phyloP scores from a whole-genome alignment of 225 moss, liverwort and hornwort species.

The Asterella californica region DNA sequence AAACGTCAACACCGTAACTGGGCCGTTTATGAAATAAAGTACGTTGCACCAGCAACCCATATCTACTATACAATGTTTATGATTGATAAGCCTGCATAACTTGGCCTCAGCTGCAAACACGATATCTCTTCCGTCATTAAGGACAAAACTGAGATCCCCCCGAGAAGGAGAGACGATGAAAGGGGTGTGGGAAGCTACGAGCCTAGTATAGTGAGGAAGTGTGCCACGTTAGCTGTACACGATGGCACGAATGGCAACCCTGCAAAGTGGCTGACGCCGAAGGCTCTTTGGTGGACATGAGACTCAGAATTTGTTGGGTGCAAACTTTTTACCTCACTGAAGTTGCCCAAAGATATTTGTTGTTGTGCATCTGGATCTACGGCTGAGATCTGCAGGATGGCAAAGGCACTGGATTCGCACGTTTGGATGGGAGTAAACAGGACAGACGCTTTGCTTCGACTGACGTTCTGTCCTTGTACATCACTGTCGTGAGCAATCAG shows the following conservation, averaged over 20 bases:
- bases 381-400: neutral
- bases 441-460: neutral
- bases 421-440: neutral
- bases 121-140: neutral
- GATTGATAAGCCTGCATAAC: neutral
- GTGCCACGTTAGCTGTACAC: neutral
- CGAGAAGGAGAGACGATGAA: neutral
- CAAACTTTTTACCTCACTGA: neutral
- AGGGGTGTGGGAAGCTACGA: neutral
- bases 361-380: neutral
- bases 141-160: slow-evolving; percentile 17
- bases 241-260: neutral
- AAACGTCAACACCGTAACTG: neutral
- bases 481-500: neutral
- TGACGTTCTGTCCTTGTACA: neutral
- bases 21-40: neutral
- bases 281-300: neutral
- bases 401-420: slow-evolving; percentile 1
- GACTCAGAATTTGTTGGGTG: neutral
- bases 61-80: slow-evolving; percentile 9
- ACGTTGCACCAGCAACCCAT: slow-evolving; percentile 11
- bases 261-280: neutral
- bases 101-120: slow-evolving; percentile 10
- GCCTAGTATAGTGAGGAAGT: neutral
- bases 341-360: neutral